Conservation (phyloP, 2,329 filamentous ascomycete genomes). For the Verticillium albo-atrum region DNA sequence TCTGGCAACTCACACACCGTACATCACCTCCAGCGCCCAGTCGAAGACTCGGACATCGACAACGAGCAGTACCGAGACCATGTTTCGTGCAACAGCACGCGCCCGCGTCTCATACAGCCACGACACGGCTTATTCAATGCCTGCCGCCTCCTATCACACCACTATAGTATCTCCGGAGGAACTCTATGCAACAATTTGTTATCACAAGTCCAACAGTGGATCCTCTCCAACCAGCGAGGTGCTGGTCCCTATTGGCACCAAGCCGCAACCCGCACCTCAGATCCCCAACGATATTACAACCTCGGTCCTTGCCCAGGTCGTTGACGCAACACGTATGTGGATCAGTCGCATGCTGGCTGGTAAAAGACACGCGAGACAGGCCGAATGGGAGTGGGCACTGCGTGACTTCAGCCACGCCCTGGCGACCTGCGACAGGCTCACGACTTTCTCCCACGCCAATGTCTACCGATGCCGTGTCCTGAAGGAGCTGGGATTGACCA, state of each 20-base stretch:
- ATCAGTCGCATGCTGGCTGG: constrained; percentile 13
- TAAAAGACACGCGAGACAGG: constrained; percentile 5
- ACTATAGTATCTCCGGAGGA: constrained; percentile 19
- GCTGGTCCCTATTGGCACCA: constrained; percentile 22
- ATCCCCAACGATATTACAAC: constrained; percentile 16
- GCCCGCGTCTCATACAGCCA: constrained; percentile 8
- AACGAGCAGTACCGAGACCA: not conserved
- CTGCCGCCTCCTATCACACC: constrained; percentile 22
- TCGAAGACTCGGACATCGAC: not conserved
- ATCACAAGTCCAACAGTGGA: constrained; percentile 27
- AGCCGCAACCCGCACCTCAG: constrained; percentile 8
- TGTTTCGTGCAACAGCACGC: not conserved
- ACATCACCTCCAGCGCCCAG: not conserved
- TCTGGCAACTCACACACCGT: constrained; percentile 21
- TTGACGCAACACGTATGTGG: constrained; percentile 14
- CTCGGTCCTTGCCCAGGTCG: constrained; percentile 11
- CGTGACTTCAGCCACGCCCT: constrained; percentile 18
- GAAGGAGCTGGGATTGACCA: constrained; percentile 19
- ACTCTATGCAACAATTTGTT: constrained; percentile 29
- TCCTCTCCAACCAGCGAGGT: constrained; percentile 23
- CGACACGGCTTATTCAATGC: constrained; percentile 21
- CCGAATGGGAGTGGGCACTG: constrained; percentile 17
- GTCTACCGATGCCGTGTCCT: constrained; percentile 15
- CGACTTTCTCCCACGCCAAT: constrained; percentile 5
- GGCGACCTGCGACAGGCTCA: constrained; percentile 10